Evolutionary conservation across 139 green algal genomes (phyloP).

Genomic region (Limnomonas spitsbergensis): DNA sequence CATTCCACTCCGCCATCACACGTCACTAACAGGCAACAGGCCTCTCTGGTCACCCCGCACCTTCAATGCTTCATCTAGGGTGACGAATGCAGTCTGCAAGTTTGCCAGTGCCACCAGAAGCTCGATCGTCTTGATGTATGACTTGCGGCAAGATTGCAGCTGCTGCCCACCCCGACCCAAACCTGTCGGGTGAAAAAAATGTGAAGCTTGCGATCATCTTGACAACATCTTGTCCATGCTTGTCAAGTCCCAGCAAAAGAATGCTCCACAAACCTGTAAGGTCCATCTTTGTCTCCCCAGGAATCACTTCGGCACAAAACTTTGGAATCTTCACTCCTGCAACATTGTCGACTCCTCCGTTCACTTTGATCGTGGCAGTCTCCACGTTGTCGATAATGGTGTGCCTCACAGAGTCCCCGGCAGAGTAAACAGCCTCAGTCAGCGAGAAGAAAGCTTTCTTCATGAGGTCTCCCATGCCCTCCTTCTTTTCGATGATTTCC

Average conservation of each 20-base stretch:
- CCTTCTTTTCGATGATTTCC: constrained; percentile 92
- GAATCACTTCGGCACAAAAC: constrained; percentile 70
- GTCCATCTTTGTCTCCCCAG: constrained; percentile 81
- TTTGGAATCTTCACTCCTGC: constrained; percentile 94
- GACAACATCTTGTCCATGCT: too few species aligned
- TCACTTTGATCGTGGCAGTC: constrained; percentile 41
- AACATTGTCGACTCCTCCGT: constrained; percentile 86
- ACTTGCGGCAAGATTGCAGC: constrained; percentile 81
- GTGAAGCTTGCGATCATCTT: too few species aligned
- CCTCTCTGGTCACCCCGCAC: too few species aligned
- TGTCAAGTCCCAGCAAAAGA: too few species aligned
- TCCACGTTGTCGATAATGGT: constrained; percentile 87
- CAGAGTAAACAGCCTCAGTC: constrained; percentile 92
- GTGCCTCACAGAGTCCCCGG: constrained; percentile 89
- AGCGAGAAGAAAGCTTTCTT: constrained; percentile 87
- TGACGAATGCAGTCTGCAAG: constrained; percentile 96
- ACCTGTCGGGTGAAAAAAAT: constrained; percentile 50
- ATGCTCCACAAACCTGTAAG: constrained; percentile 52
- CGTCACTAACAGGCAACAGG: too few species aligned
- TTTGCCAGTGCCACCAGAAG: constrained; percentile 93
- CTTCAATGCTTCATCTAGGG: constrained; percentile 95
- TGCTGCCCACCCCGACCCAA: constrained; percentile 91
- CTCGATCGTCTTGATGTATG: constrained; percentile 78
- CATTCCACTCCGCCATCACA: too few species aligned
- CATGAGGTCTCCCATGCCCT: constrained; percentile 80